Conservation (phyloP, 2,329 filamentous ascomycete genomes). For the Stemphylium beticola region DNA sequence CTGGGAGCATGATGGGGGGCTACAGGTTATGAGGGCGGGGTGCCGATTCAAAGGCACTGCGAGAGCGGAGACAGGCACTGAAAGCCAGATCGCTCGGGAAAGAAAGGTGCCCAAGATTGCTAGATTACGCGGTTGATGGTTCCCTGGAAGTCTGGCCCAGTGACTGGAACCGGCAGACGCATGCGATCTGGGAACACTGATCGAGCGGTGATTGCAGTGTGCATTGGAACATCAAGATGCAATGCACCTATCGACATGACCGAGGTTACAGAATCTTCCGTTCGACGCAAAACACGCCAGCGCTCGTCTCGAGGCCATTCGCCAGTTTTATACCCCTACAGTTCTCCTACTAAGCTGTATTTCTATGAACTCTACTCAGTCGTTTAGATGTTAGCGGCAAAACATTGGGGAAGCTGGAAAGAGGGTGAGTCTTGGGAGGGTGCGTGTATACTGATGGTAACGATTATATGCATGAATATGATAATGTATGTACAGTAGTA, state of each 20-base stretch:
- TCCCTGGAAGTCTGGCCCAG: neutral
- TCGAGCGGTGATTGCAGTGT: neutral
- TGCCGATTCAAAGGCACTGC: neutral
- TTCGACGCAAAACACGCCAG: neutral
- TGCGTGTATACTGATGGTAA: neutral
- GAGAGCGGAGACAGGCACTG: neutral
- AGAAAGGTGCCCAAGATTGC: neutral
- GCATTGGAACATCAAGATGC: neutral
- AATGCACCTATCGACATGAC: neutral
- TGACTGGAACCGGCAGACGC: neutral
- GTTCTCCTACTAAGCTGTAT: neutral
- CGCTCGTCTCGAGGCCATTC: neutral
- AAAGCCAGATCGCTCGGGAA: neutral
- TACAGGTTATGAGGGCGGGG: neutral
- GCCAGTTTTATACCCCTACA: slow-evolving; percentile 1
- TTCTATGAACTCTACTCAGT: slow-evolving; percentile 1
- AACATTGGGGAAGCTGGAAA: neutral
- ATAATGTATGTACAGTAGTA: neutral
- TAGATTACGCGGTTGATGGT: neutral
- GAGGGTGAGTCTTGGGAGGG: neutral
- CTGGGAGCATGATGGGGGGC: neutral
- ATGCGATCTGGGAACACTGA: neutral
- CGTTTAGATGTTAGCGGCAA: neutral
- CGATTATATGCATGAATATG: neutral
- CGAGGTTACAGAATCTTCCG: neutral